Evolutionary conservation across 805 yeast genomes (phyloP).

Genomic region (Ogataea allantospora): DNA sequence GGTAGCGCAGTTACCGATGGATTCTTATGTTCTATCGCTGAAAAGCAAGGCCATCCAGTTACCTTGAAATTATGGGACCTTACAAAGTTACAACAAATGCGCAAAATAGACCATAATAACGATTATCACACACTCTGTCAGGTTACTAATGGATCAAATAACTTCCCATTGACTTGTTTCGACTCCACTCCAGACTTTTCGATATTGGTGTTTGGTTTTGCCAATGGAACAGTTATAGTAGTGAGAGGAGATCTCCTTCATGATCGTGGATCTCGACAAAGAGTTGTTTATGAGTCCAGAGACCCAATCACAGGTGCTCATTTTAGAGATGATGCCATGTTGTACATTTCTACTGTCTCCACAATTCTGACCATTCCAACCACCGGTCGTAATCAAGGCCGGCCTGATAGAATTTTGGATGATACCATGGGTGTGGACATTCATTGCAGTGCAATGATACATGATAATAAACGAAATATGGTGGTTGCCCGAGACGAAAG

Average conservation of each 20-base stretch:
- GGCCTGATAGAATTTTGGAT: slow-evolving; percentile 49
- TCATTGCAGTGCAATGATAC: slow-evolving; percentile 42
- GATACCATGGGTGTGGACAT: slow-evolving; percentile 48
- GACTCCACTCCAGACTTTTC: slow-evolving; percentile 53
- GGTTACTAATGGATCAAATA: slow-evolving; percentile 69
- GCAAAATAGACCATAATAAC: slow-evolving; percentile 32
- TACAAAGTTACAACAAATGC: slow-evolving; percentile 41
- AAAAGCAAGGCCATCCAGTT: slow-evolving; percentile 67
- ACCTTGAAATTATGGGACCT: slow-evolving; percentile 73
- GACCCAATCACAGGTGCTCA: slow-evolving; percentile 82
- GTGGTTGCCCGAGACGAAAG: slow-evolving; percentile 66
- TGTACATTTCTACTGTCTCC: slow-evolving; percentile 75
- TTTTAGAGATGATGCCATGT: slow-evolving; percentile 51
- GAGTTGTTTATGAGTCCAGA: slow-evolving; percentile 66
- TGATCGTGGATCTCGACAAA: slow-evolving; percentile 88
- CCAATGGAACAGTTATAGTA: slow-evolving; percentile 78
- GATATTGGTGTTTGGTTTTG: slow-evolving; percentile 72
- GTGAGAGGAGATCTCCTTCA: slow-evolving; percentile 84
- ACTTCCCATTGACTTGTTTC: slow-evolving; percentile 74
- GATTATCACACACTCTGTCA: slow-evolving; percentile 59
- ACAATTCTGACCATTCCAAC: slow-evolving; percentile 71
- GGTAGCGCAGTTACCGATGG: slow-evolving; percentile 23
- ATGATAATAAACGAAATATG: slow-evolving; percentile 34
- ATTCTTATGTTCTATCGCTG: slow-evolving; percentile 70
- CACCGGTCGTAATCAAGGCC: slow-evolving; percentile 72